phyloP scores from a whole-genome alignment of 305 asterid genomes.

The Ruellia speciosa region DNA sequence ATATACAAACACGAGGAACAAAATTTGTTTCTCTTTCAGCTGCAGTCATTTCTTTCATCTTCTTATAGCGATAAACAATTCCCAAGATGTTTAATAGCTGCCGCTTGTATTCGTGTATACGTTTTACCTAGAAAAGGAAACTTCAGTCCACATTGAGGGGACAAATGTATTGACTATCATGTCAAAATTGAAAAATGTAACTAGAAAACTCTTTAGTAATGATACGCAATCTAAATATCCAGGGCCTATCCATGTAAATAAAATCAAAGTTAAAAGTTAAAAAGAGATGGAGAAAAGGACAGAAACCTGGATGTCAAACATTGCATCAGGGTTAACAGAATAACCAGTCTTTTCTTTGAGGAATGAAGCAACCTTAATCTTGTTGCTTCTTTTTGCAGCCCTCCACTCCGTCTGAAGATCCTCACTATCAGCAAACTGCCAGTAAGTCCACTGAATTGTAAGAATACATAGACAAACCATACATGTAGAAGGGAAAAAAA shows the following conservation, averaged over 20 bases:
- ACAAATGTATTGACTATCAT: constrained; percentile 12
- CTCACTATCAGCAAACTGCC: constrained; percentile 74
- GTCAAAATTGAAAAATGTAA: background rate
- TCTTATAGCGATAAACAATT: constrained; percentile 75
- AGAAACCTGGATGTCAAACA: constrained; percentile 87
- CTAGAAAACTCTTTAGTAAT: constrained; percentile 5
- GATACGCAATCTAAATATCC: constrained; percentile 14
- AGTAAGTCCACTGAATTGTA: constrained; percentile 21
- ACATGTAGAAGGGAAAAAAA: constrained; percentile 3
- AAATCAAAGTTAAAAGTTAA: constrained; percentile 10
- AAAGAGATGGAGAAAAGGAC: constrained; percentile 17
- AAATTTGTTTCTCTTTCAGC: constrained; percentile 59
- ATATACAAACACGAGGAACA: constrained; percentile 87
- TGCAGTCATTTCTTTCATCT: constrained; percentile 81
- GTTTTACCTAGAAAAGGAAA: constrained; percentile 58
- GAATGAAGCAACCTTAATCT: constrained; percentile 56
- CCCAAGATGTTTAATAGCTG: constrained; percentile 80
- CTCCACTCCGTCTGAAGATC: constrained; percentile 85
- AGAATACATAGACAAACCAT: constrained; percentile 17
- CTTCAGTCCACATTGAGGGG: constrained; percentile 17
- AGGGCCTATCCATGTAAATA: constrained; percentile 5
- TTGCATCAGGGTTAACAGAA: constrained; percentile 71
- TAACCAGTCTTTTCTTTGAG: constrained; percentile 83
- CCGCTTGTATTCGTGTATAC: constrained; percentile 91
- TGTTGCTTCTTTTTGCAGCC: constrained; percentile 70